These are phyloP conservation scores for Mycena albidolilacea DNA, from an alignment of 768 basidiomycete genomes.

Conservation along the genomic window DNA sequence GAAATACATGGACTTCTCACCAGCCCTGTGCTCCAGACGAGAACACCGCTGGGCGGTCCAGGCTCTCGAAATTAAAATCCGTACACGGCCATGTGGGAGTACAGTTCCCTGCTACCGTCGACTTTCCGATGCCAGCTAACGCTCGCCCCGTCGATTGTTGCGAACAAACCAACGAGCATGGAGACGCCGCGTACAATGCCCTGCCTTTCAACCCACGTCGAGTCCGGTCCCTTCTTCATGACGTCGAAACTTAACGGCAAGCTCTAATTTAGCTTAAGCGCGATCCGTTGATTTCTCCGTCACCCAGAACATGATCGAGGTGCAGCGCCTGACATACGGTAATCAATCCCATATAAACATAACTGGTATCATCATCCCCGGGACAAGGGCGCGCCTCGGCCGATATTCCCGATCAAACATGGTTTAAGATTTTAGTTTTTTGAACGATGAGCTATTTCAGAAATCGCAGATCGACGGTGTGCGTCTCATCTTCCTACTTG, in stretches of 20 bases:
- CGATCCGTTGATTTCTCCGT: not conserved
- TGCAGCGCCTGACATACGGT: not conserved
- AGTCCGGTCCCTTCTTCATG: not conserved
- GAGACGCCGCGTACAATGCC: not conserved
- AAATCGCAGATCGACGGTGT: not conserved
- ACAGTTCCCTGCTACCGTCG: not conserved
- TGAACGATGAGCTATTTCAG: not conserved
- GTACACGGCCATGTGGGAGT: not conserved
- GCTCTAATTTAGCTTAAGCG: not conserved
- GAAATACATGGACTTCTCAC: not conserved
- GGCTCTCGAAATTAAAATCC: not conserved
- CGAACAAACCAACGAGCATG: not conserved
- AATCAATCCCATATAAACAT: not conserved
- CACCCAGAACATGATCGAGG: conserved; percentile 1
- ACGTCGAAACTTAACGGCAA: not conserved
- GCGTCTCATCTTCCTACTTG: not conserved
- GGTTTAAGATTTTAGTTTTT: not conserved
- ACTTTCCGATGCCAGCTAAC: not conserved
- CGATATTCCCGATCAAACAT: not conserved
- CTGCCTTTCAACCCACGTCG: not conserved
- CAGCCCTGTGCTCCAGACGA: not conserved
- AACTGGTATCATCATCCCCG: not conserved
- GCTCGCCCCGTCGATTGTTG: no score
- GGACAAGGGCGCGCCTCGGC: not conserved
- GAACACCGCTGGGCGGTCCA: not conserved